Evolutionary conservation across 345 rosid genomes (phyloP).

Genomic region (Isatis tinctoria): DNA sequence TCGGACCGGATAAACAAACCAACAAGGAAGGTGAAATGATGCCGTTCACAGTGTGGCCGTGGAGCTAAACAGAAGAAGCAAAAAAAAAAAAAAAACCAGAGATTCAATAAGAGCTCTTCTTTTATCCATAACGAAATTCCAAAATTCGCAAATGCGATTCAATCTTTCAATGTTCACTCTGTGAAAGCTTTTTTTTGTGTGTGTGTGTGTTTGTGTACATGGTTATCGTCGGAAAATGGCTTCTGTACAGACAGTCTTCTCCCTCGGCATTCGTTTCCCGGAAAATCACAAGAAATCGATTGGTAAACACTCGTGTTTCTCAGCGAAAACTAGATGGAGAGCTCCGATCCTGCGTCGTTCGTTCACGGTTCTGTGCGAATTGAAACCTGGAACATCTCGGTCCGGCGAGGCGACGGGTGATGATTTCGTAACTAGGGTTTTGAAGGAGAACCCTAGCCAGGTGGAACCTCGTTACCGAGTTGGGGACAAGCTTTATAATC

Average conservation of each 20-base stretch:
- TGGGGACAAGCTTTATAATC: constrained; percentile 54
- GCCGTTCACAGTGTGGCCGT: background rate
- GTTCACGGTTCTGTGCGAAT: constrained; percentile 46
- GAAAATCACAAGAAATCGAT: constrained; percentile 8
- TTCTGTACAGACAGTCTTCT: constrained; percentile 41
- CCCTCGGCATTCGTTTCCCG: constrained; percentile 37
- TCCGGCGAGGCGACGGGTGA: constrained; percentile 37
- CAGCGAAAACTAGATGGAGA: constrained; percentile 28
- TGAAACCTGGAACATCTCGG: constrained; percentile 28
- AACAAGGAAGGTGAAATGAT: background rate
- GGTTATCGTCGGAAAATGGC: constrained; percentile 34
- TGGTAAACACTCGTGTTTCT: constrained; percentile 14
- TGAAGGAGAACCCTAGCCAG: constrained; percentile 87
- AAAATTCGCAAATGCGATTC: constrained; percentile 2
- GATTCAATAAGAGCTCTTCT: background rate
- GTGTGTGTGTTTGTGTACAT: background rate
- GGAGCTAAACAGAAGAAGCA: background rate
- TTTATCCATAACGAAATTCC: constrained; percentile 2
- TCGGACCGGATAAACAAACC: background rate
- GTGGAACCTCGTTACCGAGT: constrained; percentile 62
- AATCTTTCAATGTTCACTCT: background rate
- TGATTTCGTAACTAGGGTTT: constrained; percentile 62
- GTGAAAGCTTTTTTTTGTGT: background rate
- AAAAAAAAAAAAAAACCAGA: background rate
- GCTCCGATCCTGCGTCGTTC: constrained; percentile 45